These are phyloP conservation scores for Trichomonas tenax DNA, from an alignment of 208 protist species.

Conservation along the genomic window DNA sequence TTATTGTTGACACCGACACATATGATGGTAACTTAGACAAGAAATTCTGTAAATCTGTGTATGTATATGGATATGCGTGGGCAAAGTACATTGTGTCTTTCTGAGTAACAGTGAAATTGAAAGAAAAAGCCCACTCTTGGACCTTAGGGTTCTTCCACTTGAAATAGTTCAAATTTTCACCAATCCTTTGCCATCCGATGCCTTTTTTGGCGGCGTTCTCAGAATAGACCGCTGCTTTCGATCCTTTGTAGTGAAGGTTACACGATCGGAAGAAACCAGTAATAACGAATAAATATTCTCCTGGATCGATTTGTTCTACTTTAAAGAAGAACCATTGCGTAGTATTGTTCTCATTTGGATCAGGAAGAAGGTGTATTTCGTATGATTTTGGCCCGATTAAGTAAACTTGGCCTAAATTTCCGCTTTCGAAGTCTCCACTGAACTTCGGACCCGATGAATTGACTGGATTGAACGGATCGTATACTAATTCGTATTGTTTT, in stretches of 20 bases:
- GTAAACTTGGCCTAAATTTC: background rate
- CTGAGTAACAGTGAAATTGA: background rate
- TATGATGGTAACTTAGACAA: background rate
- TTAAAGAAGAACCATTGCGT: constrained; percentile 21
- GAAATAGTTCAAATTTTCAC: background rate
- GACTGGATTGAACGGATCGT: background rate
- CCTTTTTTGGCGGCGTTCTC: background rate
- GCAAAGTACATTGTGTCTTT: constrained; percentile 6
- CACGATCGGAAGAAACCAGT: background rate
- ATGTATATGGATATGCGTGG: constrained; percentile 10
- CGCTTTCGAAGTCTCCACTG: background rate
- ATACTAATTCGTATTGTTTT: background rate
- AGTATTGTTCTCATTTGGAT: background rate
- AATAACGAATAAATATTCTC: background rate
- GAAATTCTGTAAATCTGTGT: background rate
- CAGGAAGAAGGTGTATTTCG: background rate
- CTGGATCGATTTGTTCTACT: background rate
- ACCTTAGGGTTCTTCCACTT: background rate
- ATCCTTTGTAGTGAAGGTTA: background rate
- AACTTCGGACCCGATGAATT: background rate
- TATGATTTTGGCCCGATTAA: background rate
- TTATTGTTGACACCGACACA: background rate
- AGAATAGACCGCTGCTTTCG: background rate
- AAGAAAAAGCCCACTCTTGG: background rate
- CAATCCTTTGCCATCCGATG: background rate